A percentile compares a stretch with the other conserved stretches of the same genome.
phyloP scores from a whole-genome alignment of 2,329 filamentous ascomycete genomes.

The Ploettnerulaceae sp. region DNA sequence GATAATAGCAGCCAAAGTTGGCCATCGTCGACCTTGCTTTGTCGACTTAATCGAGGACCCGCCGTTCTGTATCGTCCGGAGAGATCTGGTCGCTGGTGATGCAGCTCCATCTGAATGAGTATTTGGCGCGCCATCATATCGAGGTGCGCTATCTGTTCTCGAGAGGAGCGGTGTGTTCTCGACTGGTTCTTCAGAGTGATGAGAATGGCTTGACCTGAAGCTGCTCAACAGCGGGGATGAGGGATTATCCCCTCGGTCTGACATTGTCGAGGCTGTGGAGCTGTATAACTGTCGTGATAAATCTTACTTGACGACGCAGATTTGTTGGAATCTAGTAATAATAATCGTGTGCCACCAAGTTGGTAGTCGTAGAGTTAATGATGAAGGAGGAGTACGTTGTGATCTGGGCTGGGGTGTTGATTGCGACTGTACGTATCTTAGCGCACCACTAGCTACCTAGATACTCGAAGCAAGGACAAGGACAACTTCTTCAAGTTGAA shows the following conservation, averaged over 20 bases:
- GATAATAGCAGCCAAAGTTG: conserved; percentile 68
- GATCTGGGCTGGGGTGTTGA: conserved; percentile 9
- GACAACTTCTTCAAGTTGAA: too few species aligned
- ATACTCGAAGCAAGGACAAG: too few species aligned
- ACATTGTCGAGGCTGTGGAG: conserved; percentile 22
- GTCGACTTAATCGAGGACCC: conserved; percentile 27
- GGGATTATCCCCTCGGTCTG: conserved; percentile 31
- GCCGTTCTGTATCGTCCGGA: conserved; percentile 34
- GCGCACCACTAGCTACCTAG: neutral
- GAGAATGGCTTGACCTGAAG: conserved; percentile 23
- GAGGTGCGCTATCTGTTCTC: conserved; percentile 24
- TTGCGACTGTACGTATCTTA: conserved; percentile 12
- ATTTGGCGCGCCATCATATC: conserved; percentile 31
- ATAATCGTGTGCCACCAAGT: neutral
- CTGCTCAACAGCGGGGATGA: conserved; percentile 28
- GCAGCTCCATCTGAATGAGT: conserved; percentile 20
- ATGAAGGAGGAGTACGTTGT: conserved; percentile 3
- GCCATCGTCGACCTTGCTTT: conserved; percentile 57
- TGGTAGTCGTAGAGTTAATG: conserved; percentile 5
- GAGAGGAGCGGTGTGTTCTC: conserved; percentile 36
- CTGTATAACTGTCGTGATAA: neutral
- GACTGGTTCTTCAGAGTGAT: conserved; percentile 23
- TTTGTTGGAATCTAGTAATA: conserved; percentile 1
- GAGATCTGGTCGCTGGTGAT: conserved; percentile 34
- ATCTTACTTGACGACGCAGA: too few species aligned